These are phyloP conservation scores for Hylodesmum podocarpum DNA, from an alignment of 306 rosid species.

Conservation along the genomic window DNA sequence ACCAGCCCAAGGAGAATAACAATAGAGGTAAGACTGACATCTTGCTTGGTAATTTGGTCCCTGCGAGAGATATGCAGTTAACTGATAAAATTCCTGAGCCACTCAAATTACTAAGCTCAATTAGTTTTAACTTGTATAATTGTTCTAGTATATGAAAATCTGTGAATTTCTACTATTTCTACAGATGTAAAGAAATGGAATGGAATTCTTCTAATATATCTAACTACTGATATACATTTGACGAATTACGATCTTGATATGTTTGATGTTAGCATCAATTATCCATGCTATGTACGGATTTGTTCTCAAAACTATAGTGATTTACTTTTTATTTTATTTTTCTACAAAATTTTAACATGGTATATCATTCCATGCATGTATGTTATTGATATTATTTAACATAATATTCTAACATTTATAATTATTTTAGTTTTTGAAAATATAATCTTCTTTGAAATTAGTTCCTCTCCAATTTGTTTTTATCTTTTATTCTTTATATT, in stretches of 20 bases:
- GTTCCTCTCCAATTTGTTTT: not conserved
- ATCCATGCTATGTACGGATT: not conserved
- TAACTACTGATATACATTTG: slow-evolving; percentile 18
- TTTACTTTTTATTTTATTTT: not conserved
- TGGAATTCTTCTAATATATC: slow-evolving; percentile 22
- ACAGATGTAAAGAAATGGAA: slow-evolving; percentile 11
- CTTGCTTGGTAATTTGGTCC: slow-evolving; percentile 14
- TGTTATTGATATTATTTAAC: not conserved
- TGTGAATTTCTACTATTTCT: not conserved
- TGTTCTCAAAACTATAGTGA: not conserved
- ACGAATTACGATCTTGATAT: not conserved
- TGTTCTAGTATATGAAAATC: slow-evolving; percentile 18
- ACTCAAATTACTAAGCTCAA: not conserved
- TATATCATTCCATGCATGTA: not conserved
- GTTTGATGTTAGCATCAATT: not conserved
- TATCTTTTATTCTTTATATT: not conserved
- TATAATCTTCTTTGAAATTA: not conserved
- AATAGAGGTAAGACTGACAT: slow-evolving; percentile 27
- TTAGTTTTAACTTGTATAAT: slow-evolving; percentile 17
- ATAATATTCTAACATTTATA: not conserved
- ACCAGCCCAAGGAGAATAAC: slow-evolving; percentile 25
- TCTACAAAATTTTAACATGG: not conserved
- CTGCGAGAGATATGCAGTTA: not conserved
- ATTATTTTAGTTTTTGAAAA: not conserved
- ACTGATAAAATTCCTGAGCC: slow-evolving; percentile 10